Percentiles rank a stretch among this genome's conserved stretches.
phyloP scores from a whole-genome alignment of 106 monocot species.

The Dendrobium catenatum region DNA sequence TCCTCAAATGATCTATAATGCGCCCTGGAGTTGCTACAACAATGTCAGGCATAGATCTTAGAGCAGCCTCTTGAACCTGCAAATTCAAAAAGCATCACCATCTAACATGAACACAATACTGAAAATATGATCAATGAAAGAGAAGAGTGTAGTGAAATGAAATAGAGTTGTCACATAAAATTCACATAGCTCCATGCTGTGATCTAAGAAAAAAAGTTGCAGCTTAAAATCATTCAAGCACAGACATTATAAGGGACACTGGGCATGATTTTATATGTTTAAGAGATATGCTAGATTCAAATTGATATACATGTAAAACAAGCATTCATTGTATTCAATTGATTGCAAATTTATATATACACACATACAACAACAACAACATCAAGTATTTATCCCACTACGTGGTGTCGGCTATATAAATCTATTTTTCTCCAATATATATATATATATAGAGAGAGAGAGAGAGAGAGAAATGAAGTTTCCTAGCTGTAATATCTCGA shows the following conservation, averaged over 20 bases:
- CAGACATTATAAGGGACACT: neutral
- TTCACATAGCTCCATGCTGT: neutral
- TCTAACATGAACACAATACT: neutral
- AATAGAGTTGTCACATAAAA: neutral
- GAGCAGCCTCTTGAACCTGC: conserved; percentile 80
- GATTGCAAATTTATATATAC: neutral
- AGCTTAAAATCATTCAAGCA: neutral
- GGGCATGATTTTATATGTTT: neutral
- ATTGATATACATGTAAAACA: neutral
- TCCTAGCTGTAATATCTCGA: too few species aligned
- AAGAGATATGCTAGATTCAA: neutral
- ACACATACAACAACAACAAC: too few species aligned
- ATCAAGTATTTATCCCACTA: too few species aligned
- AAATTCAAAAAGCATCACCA: conserved; percentile 6
- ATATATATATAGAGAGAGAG: too few species aligned
- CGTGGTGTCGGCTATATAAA: too few species aligned
- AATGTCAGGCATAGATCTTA: conserved; percentile 94
- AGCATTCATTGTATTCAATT: neutral
- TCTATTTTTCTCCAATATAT: too few species aligned
- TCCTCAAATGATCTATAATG: conserved; percentile 94
- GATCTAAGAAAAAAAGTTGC: neutral
- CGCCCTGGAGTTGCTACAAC: conserved; percentile 95
- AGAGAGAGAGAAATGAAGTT: too few species aligned
- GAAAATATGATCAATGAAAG: neutral
- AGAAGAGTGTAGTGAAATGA: neutral